Conservation (phyloP, 176 grass and related monocot genomes). For the Ampelocalamus luodianensis region DNA sequence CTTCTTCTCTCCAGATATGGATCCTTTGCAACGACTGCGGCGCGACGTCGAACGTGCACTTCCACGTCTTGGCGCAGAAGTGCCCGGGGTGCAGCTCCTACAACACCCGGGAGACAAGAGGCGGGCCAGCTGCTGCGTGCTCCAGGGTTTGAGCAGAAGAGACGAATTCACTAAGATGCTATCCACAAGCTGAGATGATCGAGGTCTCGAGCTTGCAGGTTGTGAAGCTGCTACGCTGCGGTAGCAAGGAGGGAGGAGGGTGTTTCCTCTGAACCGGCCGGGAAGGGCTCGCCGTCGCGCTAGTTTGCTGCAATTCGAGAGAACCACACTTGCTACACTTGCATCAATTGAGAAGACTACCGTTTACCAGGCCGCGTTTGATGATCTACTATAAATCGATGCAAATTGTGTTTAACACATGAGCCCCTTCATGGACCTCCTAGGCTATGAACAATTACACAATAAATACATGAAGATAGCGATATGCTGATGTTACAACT, state of each 20-base stretch:
- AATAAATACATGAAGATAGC: neutral
- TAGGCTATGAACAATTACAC: neutral
- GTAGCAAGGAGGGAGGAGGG: neutral
- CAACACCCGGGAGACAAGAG: constrained; percentile 76
- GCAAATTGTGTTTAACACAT: neutral
- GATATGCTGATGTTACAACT: neutral
- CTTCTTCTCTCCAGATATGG: constrained; percentile 58
- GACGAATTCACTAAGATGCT: neutral
- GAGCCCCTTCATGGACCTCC: neutral
- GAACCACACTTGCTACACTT: neutral
- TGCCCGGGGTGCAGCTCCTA: constrained; percentile 74
- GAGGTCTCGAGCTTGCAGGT: neutral
- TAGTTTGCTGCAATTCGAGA: neutral
- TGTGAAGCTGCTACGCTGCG: constrained; percentile 18
- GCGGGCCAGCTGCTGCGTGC: constrained; percentile 34
- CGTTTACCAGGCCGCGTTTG: neutral
- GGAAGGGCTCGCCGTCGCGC: neutral
- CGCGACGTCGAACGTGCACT: constrained; percentile 61
- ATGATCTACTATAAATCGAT: neutral
- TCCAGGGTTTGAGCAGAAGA: constrained; percentile 37
- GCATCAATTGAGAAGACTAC: neutral
- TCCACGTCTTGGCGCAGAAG: constrained; percentile 84
- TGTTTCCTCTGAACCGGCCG: neutral
- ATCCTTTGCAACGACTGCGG: constrained; percentile 91
- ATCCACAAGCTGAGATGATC: constrained; percentile 3